Evolutionary conservation across 2,329 filamentous ascomycete genomes (phyloP), one percentile per base, ranked within the genome.

Genomic region (Tolypocladium ophioglossoides): DNA sequence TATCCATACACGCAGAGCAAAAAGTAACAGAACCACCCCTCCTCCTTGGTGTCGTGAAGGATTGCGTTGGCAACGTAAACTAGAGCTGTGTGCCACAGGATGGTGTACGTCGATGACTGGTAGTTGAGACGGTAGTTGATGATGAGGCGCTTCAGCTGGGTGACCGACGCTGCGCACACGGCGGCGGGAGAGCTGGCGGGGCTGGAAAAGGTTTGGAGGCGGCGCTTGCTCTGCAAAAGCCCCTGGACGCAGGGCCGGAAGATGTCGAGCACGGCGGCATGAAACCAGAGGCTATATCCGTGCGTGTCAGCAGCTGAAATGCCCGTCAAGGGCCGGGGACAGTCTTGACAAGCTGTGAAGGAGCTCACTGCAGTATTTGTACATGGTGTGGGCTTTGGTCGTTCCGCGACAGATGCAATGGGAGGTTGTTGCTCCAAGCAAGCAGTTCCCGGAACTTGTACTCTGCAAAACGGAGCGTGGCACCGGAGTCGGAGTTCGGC

Each of bases 71-170:
- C 64, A 1, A 72, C 63, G 51, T 72, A 72, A 9, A 70, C 63
- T 6, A 72, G 58, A 0, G 64, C 68, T 2, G 63, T 71, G 52
- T 72, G 68, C 69, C 68, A 72, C 5, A 72, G 59, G 0, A 72
- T 64, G 0, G 68, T 69, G 51, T 66, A 66, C 3, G 61, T 60
- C 4, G 68, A 69, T 14, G 61, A 64, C 2, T 54, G 54, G 49
- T 68, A 64, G 7, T 64, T 59, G 22, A 59, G 63, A 0, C 68
- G 66, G 54, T 67, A 72, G 27, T 65, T 58, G 20, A 70, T 52
- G 1, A 71, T 59, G 1, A 72, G 62, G 10, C 61, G 61, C 54
- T 71, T 71, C n/a, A 72, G 62, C 47, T 71, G 70, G n/a, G 59
- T 59, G 2, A 68, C 62, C 0, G 70, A 72, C 0, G 68, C 65